phyloP scores from a whole-genome alignment of 1,139 yeast genomes.

The Protomyces inundatus region DNA sequence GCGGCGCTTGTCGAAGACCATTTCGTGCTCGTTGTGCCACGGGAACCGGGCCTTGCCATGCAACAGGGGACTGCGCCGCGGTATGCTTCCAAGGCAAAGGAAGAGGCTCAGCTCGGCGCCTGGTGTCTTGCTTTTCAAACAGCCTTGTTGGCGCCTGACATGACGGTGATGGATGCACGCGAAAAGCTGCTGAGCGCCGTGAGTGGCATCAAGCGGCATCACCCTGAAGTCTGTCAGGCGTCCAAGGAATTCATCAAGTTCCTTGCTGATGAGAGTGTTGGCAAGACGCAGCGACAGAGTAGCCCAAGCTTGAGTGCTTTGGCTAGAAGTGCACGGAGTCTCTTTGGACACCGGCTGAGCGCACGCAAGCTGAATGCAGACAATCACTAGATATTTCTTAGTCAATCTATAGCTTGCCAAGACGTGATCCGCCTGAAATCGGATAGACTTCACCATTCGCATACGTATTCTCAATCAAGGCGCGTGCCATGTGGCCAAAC shows the following conservation, averaged over 20 bases:
- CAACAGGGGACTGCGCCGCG: not conserved
- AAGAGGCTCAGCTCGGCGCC: conserved; percentile 1
- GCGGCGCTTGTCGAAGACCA: conserved; percentile 33
- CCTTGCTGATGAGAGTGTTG: conserved; percentile 48
- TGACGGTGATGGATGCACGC: conserved; percentile 22
- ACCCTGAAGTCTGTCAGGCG: conserved; percentile 32
- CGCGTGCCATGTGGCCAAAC: conserved; percentile 28
- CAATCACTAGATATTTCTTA: not conserved
- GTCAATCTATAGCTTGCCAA: conserved; percentile 2
- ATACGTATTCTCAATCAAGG: conserved; percentile 27
- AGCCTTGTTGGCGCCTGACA: not conserved
- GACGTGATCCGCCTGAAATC: conserved; percentile 13
- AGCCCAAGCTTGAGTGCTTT: not conserved
- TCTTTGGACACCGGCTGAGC: conserved; percentile 4
- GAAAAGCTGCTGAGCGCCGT: conserved; percentile 35
- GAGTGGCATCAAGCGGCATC: conserved; percentile 34
- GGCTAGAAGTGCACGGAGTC: conserved; percentile 11
- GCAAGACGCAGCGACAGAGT: not conserved
- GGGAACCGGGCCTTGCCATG: not conserved
- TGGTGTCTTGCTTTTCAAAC: conserved; percentile 18
- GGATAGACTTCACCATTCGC: conserved; percentile 28
- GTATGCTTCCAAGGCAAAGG: not conserved
- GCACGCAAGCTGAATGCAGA: not conserved
- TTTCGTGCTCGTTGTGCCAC: conserved; percentile 24
- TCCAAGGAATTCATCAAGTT: conserved; percentile 49